A percentile compares a stretch with the other conserved stretches of the same genome.
Evolutionary conservation across 768 basidiomycete genomes (phyloP).

Genomic region (Tylopilus cervinicoccineus): DNA sequence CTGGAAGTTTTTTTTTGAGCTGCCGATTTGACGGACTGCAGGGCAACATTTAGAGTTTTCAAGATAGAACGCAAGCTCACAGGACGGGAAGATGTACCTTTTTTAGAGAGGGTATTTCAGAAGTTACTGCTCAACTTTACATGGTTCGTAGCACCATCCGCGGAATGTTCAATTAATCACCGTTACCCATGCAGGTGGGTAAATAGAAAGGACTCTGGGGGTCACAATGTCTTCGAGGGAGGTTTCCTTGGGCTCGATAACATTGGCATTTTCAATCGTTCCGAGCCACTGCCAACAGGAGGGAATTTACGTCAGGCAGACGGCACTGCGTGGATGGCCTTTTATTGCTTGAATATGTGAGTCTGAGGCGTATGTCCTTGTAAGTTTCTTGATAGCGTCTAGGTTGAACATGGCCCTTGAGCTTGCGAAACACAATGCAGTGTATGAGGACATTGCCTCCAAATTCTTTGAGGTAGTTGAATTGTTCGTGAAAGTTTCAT

Average conservation of each 20-base stretch:
- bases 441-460: conserved; percentile 98
- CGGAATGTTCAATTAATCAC: neutral
- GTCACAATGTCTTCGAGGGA: conserved; percentile 96
- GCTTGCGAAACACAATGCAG: conserved; percentile 93
- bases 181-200: conserved; percentile 69
- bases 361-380: conserved; percentile 16
- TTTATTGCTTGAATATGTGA: conserved; percentile 95
- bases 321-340: conserved; percentile 99
- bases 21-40: conserved; percentile 23
- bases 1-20: neutral
- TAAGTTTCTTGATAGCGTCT: conserved; percentile 3
- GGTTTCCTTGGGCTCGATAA: conserved; percentile 98
- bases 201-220: conserved; percentile 93
- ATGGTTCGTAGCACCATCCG: conserved; percentile 49
- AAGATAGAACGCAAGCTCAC: conserved; percentile 97
- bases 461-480: conserved; percentile 84
- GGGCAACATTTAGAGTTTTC: conserved; percentile 97
- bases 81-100: conserved; percentile 84
- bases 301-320: conserved; percentile 94
- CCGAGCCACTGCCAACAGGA: conserved; percentile 93
- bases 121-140: conserved; percentile 96
- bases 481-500: conserved; percentile 1
- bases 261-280: conserved; percentile 96
- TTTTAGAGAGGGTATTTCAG: conserved; percentile 98
- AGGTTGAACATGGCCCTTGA: conserved; percentile 98